Percentiles rank a stretch among this genome's conserved stretches.
phyloP scores from a whole-genome alignment of 345 rosid species.

The Eutrema yunnanense region DNA sequence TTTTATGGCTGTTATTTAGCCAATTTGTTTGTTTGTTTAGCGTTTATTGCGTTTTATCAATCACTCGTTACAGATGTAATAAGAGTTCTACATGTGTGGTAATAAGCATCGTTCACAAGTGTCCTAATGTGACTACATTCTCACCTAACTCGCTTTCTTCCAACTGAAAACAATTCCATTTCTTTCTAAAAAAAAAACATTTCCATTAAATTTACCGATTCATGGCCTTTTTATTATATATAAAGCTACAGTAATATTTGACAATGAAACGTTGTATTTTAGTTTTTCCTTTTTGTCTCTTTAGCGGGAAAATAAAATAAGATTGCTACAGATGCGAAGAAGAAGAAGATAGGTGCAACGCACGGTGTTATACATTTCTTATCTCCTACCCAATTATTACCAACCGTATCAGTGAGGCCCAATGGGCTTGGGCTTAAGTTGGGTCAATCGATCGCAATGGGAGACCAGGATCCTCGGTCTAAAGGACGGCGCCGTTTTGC shows the following conservation, averaged over 20 bases:
- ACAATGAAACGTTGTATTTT: neutral
- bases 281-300: neutral
- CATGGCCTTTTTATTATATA: too few relatives aligned
- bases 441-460: neutral
- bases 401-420: neutral
- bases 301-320: neutral
- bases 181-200: too few relatives aligned
- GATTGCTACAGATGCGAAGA: neutral
- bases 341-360: conserved; percentile 4
- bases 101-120: conserved; percentile 10
- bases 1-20: neutral
- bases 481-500: neutral
- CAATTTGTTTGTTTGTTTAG: neutral
- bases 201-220: too few relatives aligned
- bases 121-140: neutral
- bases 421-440: neutral
- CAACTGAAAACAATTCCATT: neutral
- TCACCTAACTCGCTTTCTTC: conserved; percentile 15
- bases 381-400: neutral
- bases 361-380: conserved; percentile 25
- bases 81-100: neutral
- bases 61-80: neutral
- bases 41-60: neutral
- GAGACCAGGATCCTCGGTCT: neutral
- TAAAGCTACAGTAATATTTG: neutral